These are phyloP conservation scores for Eucalyptus regnans DNA, from an alignment of 345 rosid genomes.

Conservation along the genomic window DNA sequence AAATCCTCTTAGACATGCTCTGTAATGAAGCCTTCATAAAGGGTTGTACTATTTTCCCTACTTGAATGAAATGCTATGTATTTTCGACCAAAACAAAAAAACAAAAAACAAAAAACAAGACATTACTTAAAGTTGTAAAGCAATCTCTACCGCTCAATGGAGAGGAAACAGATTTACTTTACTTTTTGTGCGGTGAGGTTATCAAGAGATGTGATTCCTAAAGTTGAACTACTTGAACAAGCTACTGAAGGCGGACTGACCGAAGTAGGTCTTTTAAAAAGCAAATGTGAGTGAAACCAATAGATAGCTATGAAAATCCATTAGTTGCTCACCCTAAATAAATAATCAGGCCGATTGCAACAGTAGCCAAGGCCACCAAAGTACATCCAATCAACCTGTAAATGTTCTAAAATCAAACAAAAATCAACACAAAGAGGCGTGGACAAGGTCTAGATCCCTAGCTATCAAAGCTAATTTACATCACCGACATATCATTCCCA, in stretches of 20 bases:
- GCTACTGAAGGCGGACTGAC: neutral
- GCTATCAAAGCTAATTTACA: too few relatives aligned
- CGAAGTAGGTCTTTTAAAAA: neutral
- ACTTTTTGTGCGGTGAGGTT: neutral
- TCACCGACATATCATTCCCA: too few relatives aligned
- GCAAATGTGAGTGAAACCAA: neutral
- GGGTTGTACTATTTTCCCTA: too few relatives aligned
- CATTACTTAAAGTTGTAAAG: neutral
- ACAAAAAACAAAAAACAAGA: neutral
- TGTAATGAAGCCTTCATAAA: too few relatives aligned
- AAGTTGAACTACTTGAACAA: neutral
- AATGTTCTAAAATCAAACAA: too few relatives aligned
- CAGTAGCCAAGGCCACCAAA: conserved; percentile 63
- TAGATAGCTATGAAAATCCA: neutral
- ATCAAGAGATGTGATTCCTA: neutral
- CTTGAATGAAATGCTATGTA: too few relatives aligned
- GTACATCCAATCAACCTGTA: conserved; percentile 81
- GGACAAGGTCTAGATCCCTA: too few relatives aligned
- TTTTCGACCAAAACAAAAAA: too few relatives aligned
- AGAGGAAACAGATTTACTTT: neutral
- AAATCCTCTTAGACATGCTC: too few relatives aligned
- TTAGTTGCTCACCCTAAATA: conserved; percentile 41
- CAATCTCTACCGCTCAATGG: neutral
- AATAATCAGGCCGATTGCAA: conserved; percentile 48
- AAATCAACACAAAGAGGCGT: too few relatives aligned